Evolutionary conservation across 1,284 basidiomycete genomes (phyloP), one percentile per base, ranked within the genome.

Genomic region (Psilocybe mexicana): DNA sequence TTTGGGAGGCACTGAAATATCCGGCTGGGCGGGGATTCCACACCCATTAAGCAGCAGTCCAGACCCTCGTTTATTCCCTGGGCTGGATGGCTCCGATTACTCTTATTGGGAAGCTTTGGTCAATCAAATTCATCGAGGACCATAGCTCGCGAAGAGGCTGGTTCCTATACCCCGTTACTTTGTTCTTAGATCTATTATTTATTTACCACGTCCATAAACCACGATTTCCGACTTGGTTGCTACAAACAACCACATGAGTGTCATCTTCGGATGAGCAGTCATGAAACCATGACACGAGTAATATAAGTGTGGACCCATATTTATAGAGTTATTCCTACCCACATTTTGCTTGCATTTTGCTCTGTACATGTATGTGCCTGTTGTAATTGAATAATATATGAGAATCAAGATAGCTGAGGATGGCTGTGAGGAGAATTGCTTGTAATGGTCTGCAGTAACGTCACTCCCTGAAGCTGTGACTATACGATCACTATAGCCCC

Each of bases 51-150:
- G 64, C 52, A 65, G 64, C 52, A 72, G 71, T 26, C 66, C 74
- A n/a, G 81, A 83, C 60, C 69, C 75, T 38, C 74, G 76, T 45
- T 63, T 78, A 26, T 64, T 83, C 52, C 72, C 76, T 51, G 80
- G 78, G 11, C 65, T 83, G 43, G 88, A 89, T 61, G 84, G 85
- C 11, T 81, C 84, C 28, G 90, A 92, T 71, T 90, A 87, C 82
- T 85, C 76, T 60, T 92, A 92, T 66, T 92, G 90, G 90, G 90
- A 92, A 70, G 85, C 83, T 33, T 70, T 92, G 60, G 87, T 92
- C 12, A 88, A 85, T 66, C 87, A 89, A 65, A 88, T 92, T 58
- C 85, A 87, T 58, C 81, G 81, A 46, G 82, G 75, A 26, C 79
- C 79, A 43, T 77, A 63, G 59, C 23, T 44, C 24, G 43, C 44